Evolutionary conservation across 2,329 filamentous ascomycete genomes (phyloP), one percentile per base, ranked within the genome.

Genomic region (Karstenula rhodostoma): DNA sequence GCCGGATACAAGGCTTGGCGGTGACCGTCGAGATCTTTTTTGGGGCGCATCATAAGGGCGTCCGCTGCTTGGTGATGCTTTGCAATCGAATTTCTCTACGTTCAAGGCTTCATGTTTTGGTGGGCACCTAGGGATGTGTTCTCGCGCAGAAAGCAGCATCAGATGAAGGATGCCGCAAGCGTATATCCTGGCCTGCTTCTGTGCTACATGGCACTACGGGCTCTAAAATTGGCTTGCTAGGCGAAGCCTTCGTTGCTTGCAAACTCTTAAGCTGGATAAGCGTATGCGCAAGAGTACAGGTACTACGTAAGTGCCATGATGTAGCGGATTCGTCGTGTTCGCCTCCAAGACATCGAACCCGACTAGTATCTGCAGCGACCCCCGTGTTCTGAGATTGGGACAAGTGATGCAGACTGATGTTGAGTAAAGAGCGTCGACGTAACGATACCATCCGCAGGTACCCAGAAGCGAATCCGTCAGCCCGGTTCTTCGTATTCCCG

Each of bases 241-340:
- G 32, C 48, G n/a, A 50, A 35, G 48, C 22, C 33, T 42, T 42
- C 22, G 33, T 40, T 52, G 49, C 49, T 52, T 52, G 49, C 49
- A 22, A 52, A 32, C 9, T 52, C 49, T 52, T 52, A 52, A 52
- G n/a, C 19, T 42, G 17, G 49, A 52, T 52, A 52, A 42, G 49
- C 49, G 33, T 52, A 33, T 29, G 33, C 19, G 10, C 25, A 15
- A 33, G 15, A 19, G 22, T 12, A 37, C 49, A 25, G 33, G 49
- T 40, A 52, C 33, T 19, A 42, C 33, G 9, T 29, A 22, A 42
- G 19, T 12, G 22, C n/a, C 22, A 42, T 27, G 3, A 42, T 52
- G 49, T 52, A 33, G 33, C 49, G 23, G 6, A n/a, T 27, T 42
- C 22, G 13, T 52, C 35, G 49, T 19, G 15, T 42, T 42, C 48